Base-by-base conservation (phyloP, 805 yeast species). In the Yueomyces sinensis region DNA sequence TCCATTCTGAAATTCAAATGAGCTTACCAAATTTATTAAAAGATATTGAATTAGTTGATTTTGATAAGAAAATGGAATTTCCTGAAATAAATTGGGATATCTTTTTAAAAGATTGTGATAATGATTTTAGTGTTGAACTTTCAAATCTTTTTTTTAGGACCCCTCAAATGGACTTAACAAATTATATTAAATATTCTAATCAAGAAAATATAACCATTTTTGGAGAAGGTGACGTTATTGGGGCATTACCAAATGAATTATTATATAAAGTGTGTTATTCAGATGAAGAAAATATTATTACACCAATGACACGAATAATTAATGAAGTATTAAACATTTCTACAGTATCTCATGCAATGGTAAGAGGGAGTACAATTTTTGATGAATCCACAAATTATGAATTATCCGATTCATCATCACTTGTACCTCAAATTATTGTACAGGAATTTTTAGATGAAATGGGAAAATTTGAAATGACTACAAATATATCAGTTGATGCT, bases 61-160 rank as follows among this genome's bases (percentile, higher is more conserved):
- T 41, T 4, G 42, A 50, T 2, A 18, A 35, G 14, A 14, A 32
- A 19, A 13, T 33, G 2, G 17, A 41, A 13, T 38, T 66, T 4
- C 71, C 72, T 9, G 30, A 38, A 7, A 36, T 63, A 5, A 37
- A 44, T 4, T 65, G 70, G 69, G 48, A 52, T 14, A 9, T 65
- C 2, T 42, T 47, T 9, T 37, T 63, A 14, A 47, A 59, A 6
- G 67, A 61, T 42, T 67, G 72, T 41, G 19, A 44, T 20, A 44
- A 45, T 2, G 29, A 44, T 1, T 53, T 56, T 13, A 40, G 44
- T 1, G 54, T 65, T 9, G 34, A 41, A 7, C 11, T 20, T 7
- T 20, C 24, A 20, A 20, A 20, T 20, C 11, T 20, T 7, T 7
- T 20, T 20, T 7, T 20, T 7, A 7, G 24, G 7, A 7, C 24